Conservation (phyloP, 2,329 filamentous ascomycete genomes). For the Pseudogymnoascus verrucosus region DNA sequence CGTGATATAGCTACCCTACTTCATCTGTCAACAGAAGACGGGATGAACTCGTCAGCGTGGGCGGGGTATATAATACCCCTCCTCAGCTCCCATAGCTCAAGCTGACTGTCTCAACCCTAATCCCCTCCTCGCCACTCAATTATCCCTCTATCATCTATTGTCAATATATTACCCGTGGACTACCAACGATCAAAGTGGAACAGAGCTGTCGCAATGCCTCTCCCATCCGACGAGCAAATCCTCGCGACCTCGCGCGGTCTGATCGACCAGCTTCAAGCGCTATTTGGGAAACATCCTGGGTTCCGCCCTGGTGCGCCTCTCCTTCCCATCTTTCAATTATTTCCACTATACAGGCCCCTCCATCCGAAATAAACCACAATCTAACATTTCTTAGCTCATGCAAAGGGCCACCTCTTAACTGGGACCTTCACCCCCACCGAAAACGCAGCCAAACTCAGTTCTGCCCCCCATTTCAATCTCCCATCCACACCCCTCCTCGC, state of each 20-base stretch:
- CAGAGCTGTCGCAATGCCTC: constrained; percentile 34
- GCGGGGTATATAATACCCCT: neutral
- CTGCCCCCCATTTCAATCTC: constrained; percentile 40
- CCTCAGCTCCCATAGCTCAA: neutral
- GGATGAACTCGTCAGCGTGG: neutral
- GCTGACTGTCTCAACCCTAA: neutral
- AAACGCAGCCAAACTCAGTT: constrained; percentile 35
- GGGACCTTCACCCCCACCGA: constrained; percentile 44
- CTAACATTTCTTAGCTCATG: constrained; percentile 37
- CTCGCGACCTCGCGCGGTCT: constrained; percentile 32
- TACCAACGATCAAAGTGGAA: neutral
- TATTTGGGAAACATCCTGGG: constrained; percentile 34
- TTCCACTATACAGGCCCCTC: neutral
- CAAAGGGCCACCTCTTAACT: constrained; percentile 42
- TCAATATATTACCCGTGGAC: neutral
- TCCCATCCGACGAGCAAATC: constrained; percentile 32
- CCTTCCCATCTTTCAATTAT: neutral
- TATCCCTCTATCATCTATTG: neutral
- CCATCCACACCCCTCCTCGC: constrained; percentile 37
- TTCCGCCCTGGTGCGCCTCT: constrained; percentile 31
- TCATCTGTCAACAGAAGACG: neutral
- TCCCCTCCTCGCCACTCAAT: neutral
- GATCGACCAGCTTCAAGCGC: constrained; percentile 30
- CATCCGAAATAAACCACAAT: neutral
- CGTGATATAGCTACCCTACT: neutral